These are phyloP conservation scores for Pelargonium hybrid DNA, from an alignment of 441 rosid species.

Conservation along the genomic window DNA sequence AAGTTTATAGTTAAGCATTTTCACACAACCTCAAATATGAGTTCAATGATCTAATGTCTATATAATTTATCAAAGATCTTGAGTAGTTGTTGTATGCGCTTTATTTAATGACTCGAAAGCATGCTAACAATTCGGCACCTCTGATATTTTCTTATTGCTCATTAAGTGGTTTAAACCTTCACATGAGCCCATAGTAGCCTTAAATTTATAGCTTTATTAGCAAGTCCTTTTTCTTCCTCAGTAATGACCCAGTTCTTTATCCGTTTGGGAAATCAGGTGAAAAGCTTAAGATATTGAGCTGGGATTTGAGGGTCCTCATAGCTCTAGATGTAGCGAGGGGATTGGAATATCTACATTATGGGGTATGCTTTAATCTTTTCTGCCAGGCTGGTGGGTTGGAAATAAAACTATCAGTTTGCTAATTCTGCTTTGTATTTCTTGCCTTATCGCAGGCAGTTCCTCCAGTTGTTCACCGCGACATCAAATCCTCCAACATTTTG, in stretches of 20 bases:
- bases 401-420: not conserved
- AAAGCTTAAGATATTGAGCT: not conserved
- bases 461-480: not conserved
- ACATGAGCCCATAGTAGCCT: too few species aligned
- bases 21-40: too few species aligned
- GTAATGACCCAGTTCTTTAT: not conserved
- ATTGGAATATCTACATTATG: not conserved
- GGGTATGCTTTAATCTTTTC: not conserved
- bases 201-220: not conserved
- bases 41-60: too few species aligned
- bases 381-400: not conserved
- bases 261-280: not conserved
- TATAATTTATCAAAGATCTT: too few species aligned
- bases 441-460: not conserved
- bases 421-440: not conserved
- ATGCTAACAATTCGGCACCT: too few species aligned
- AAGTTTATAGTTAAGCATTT: too few species aligned
- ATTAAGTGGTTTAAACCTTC: too few species aligned
- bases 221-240: not conserved
- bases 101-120: too few species aligned
- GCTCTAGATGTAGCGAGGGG: not conserved
- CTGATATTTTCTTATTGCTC: too few species aligned
- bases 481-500: not conserved
- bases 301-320: not conserved
- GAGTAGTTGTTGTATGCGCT: too few species aligned